Evolutionary conservation across 441 rosid species (phyloP), one percentile per base, ranked within the genome.

Genomic region (Pelargonium exstipulatum): DNA sequence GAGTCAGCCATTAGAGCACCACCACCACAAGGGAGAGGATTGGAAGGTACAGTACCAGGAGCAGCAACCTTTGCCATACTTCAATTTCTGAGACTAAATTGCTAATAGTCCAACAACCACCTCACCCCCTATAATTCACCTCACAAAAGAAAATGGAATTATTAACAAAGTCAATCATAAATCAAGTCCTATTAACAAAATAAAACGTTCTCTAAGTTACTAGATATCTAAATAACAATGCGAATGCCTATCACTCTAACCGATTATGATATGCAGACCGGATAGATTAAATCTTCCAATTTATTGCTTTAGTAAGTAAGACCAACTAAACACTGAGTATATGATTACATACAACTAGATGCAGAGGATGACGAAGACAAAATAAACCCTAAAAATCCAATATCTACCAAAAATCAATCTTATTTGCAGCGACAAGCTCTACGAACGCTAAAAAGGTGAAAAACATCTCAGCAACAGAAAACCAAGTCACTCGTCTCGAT

Each of bases 51-150:
- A 32, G 83, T 64, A 77, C 85, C 80, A 62, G 87, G 83, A 24
- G 86, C 81, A 76, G 88, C 88, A 35, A 90, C 93, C 70, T 84
- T 90, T 63, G 88, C 89, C 96, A 90, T 92, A 69, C 66, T 53
- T 43, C 10, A 65, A 10, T 46, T n/a, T 43, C 20, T 32, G 61
- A 62, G 10, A 40, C 22, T 43, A 35, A 12, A 43, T 48, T 9
- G 5, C 64, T 49, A 57, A 78, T 58, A 61, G 65, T 79, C 48
- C 18, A 63, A 66, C 70, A 49, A 65, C 71, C 24, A 67, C 74
- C 65, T 72, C 29, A 57, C 67, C 72, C 70, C 67, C 70, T 68
- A 53, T 18, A 16, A 55, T 53, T 53, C 60, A 53, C 43, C 1
- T 9, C 10, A 5, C 60, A 17, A 55, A 18, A 55, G 43, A 6